phyloP scores from a whole-genome alignment of 345 rosid genomes.

The Moricandia moricandioides region DNA sequence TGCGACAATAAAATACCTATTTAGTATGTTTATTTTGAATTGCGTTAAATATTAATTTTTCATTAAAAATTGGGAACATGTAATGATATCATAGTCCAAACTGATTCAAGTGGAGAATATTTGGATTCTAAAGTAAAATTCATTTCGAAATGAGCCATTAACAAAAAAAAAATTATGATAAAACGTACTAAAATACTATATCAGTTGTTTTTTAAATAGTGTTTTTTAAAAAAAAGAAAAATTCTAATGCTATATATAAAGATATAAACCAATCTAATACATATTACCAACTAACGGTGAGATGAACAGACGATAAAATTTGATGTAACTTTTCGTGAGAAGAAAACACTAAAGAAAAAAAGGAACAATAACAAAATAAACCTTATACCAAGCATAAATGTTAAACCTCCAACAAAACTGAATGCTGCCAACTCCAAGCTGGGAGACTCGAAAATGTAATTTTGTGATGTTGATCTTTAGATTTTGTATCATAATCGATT shows the following conservation, averaged over 20 bases:
- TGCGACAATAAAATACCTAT: neutral
- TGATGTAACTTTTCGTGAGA: too few species aligned
- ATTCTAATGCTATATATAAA: too few species aligned
- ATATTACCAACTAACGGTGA: too few species aligned
- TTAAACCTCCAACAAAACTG: neutral
- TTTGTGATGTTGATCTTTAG: neutral
- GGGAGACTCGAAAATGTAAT: neutral
- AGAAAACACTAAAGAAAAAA: neutral
- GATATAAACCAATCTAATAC: too few species aligned
- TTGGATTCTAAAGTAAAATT: neutral
- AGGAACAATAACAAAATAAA: neutral
- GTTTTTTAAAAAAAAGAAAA: too few species aligned
- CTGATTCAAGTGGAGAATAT: neutral
- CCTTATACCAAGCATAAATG: neutral
- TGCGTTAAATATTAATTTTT: too few species aligned
- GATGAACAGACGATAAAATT: too few species aligned
- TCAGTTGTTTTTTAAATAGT: too few species aligned
- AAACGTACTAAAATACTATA: too few species aligned
- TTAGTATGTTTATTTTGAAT: neutral
- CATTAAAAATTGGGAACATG: too few species aligned
- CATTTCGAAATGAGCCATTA: neutral
- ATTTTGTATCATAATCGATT: slow-evolving; percentile 7
- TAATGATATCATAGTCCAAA: neutral
- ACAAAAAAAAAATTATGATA: neutral
- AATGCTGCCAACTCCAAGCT: neutral